Evolutionary conservation across 148 eudicot genomes (phyloP), one percentile per base, ranked within the genome.

Genomic region (Beta vulgaris): DNA sequence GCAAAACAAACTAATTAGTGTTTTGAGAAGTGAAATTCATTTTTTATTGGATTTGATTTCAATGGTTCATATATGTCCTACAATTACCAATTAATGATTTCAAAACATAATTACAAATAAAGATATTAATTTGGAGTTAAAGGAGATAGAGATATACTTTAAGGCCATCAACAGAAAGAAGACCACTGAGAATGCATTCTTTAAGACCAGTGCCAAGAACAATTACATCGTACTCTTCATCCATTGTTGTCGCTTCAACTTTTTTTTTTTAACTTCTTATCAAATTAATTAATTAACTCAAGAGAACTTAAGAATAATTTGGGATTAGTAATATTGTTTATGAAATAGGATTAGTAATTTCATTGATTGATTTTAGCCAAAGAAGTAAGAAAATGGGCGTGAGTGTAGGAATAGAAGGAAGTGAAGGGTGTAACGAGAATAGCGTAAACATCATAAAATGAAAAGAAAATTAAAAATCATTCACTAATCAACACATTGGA

Each of bases 111-210:
- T 55, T 55, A 21, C 3, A 55, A 16, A 23, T 0, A 55, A 5
- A 1, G 13, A 55, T 7, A 1, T 18, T 13, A 62, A 36, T 18
- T 43, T 7, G 21, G 57, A 42, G 28, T 8, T 35, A 10, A 65
- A 21, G 58, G 1, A 14, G 31, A 54, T 16, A 58, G 58, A 43
- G 57, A 66, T 34, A 35, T 81, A 86, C 89, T 77, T 86, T 86
- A 71, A 86, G 84, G 46, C 87, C 82, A 70, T 86, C 87, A 26
- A 86, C 89, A 4, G 89, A 86, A 46, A 84, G 82, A 68, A 86
- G 89, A 25, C 89, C 89, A 40, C 89, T 86, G 65, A 86, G 82
- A 31, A 86, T 86, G 76, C 89, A 86, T 84, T 86, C 89, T 76
- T 86, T 86, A 76, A 86, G 89, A 42, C 89, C 89, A 3, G 89